phyloP scores from a whole-genome alignment of 352 stramenopile genomes.

The Globisporangium radiosum region DNA sequence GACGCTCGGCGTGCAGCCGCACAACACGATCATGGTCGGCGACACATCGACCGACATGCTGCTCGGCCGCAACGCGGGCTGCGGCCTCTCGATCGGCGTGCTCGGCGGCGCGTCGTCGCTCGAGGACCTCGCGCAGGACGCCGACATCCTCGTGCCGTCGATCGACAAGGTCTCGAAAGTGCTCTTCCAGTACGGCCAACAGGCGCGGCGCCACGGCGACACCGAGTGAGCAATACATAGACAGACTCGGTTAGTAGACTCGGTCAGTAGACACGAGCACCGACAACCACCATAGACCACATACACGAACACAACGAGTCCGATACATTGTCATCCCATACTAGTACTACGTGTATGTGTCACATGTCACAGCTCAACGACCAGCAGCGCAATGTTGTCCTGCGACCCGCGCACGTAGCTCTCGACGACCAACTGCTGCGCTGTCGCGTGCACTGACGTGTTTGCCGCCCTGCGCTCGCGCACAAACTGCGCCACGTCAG shows the following conservation, averaged over 20 bases:
- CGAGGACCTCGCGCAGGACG: conserved; percentile 74
- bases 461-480: conserved; percentile 13
- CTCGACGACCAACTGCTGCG: conserved; percentile 81
- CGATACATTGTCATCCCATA: neutral
- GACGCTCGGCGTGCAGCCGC: conserved; percentile 60
- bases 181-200: conserved; percentile 79
- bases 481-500: conserved; percentile 45
- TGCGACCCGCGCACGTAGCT: conserved; percentile 92
- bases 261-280: too few relatives aligned
- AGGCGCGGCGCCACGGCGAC: conserved; percentile 55
- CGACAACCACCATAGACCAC: neutral
- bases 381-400: conserved; percentile 91
- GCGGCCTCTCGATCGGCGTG: conserved; percentile 71
- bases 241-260: too few relatives aligned
- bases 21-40: conserved; percentile 87
- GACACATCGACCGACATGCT: conserved; percentile 84
- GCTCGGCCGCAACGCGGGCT: conserved; percentile 70
- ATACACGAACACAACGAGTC: neutral
- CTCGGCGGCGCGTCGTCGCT: conserved; percentile 72
- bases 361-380: conserved; percentile 19
- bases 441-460: conserved; percentile 55
- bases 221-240: conserved; percentile 3
- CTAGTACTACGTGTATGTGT: too few relatives aligned
- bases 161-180: conserved; percentile 74
- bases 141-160: conserved; percentile 77